These are phyloP conservation scores for Cyclotella kingstonii DNA, from an alignment of 108 stramenopile species.

Conservation along the genomic window DNA sequence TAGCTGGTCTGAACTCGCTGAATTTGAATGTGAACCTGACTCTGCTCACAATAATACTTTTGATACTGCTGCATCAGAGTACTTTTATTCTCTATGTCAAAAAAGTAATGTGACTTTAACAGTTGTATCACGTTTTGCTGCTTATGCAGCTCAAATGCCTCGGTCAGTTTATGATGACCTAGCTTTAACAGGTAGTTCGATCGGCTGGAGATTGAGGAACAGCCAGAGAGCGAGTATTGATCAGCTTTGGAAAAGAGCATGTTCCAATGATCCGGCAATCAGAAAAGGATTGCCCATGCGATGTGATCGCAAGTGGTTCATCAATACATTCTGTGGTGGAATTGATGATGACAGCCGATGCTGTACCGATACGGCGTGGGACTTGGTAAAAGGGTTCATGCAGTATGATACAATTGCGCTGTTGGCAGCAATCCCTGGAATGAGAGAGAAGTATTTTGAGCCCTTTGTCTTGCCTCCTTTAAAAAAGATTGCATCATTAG, in stretches of 20 bases:
- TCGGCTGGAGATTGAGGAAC: conserved; percentile 48
- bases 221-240: conserved; percentile 43
- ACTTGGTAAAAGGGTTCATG: conserved; percentile 47
- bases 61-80: conserved; percentile 38
- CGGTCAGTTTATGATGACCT: conserved; percentile 48
- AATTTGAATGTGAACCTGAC: conserved; percentile 32
- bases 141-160: conserved; percentile 46
- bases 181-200: conserved; percentile 40
- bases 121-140: conserved; percentile 38
- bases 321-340: conserved; percentile 43
- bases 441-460: conserved; percentile 40
- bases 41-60: conserved; percentile 50
- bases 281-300: conserved; percentile 35
- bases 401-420: conserved; percentile 47
- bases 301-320: conserved; percentile 50
- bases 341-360: conserved; percentile 31
- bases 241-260: conserved; percentile 39
- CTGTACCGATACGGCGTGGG: conserved; percentile 43
- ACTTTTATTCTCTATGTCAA: conserved; percentile 42
- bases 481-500: neutral
- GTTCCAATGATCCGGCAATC: conserved; percentile 27
- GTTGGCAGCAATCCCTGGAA: conserved; percentile 36
- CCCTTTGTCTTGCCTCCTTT: conserved; percentile 47
- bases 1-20: conserved; percentile 30
- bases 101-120: conserved; percentile 41